These are phyloP conservation scores for Striga hermonthica DNA, from an alignment of 305 asterid genomes.

Conservation along the genomic window DNA sequence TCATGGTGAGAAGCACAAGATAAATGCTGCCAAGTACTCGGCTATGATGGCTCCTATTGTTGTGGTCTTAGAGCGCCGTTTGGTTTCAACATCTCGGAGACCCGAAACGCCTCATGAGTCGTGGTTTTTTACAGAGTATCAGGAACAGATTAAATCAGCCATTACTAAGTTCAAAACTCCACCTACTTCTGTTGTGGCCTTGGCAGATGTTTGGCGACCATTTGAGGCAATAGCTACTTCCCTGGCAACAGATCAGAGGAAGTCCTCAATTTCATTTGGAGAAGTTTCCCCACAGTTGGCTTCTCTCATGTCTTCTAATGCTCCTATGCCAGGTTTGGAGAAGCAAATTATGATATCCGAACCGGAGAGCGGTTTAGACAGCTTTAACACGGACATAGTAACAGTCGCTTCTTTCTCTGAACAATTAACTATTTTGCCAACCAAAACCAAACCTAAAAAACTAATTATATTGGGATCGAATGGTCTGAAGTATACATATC, in stretches of 20 bases:
- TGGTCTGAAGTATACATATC: conserved; percentile 89
- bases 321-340: conserved; percentile 99
- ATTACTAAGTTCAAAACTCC: conserved; percentile 74
- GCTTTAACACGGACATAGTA: conserved; percentile 61
- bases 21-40: conserved; percentile 93
- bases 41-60: conserved; percentile 99
- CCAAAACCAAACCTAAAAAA: conserved; percentile 97
- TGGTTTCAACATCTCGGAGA: conserved; percentile 83
- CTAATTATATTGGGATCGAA: conserved; percentile 83
- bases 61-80: conserved; percentile 95
- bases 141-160: conserved; percentile 78
- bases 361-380: conserved; percentile 46
- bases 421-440: conserved; percentile 72
- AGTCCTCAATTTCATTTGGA: conserved; percentile 75
- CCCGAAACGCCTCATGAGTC: conserved; percentile 98
- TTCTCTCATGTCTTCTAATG: conserved; percentile 68
- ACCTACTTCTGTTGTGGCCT: conserved; percentile 83
- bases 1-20: conserved; percentile 85
- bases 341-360: conserved; percentile 65
- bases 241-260: conserved; percentile 91
- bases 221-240: conserved; percentile 86
- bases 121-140: conserved; percentile 83
- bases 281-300: conserved; percentile 97
- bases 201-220: conserved; percentile 97
- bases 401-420: conserved; percentile 83